A percentile compares a stretch with the other conserved stretches of the same genome.
phyloP scores from a whole-genome alignment of 345 rosid genomes.

The Iberis pinnata region DNA sequence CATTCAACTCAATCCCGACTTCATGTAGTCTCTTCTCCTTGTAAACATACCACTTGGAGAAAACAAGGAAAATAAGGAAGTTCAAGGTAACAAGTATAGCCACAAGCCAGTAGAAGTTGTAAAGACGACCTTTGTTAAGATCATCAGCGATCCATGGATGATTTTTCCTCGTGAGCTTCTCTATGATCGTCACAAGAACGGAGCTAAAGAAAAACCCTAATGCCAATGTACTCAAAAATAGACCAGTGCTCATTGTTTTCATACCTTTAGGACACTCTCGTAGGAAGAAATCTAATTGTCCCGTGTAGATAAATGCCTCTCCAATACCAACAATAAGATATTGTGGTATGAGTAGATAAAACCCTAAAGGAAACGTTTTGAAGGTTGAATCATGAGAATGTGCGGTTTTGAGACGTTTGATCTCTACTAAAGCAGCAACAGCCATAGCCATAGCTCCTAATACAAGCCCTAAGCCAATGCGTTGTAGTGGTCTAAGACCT shows the following conservation, averaged over 20 bases:
- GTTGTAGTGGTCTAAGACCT: constrained; percentile 72
- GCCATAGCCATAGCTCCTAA: constrained; percentile 59
- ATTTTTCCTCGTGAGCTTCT: constrained; percentile 42
- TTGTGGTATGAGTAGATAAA: constrained; percentile 78
- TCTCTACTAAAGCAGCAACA: constrained; percentile 60
- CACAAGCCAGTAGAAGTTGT: constrained; percentile 84
- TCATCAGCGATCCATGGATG: constrained; percentile 82
- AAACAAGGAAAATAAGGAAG: constrained; percentile 43
- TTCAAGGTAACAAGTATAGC: constrained; percentile 60
- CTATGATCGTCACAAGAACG: constrained; percentile 58
- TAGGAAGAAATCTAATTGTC: constrained; percentile 85
- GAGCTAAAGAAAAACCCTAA: constrained; percentile 85
- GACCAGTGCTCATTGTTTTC: constrained; percentile 96
- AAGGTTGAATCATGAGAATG: constrained; percentile 31
- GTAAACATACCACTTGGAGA: constrained; percentile 87
- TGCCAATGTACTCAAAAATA: constrained; percentile 78
- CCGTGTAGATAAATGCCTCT: constrained; percentile 79
- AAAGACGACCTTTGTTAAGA: constrained; percentile 67
- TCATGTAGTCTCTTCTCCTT: constrained; percentile 76
- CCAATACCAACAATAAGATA: constrained; percentile 80
- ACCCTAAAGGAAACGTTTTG: constrained; percentile 54
- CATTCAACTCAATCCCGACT: constrained; percentile 62
- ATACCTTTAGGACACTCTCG: constrained; percentile 96
- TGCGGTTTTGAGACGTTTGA: constrained; percentile 55
- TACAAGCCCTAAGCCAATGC: constrained; percentile 66